Evolutionary conservation across 1,284 basidiomycete genomes (phyloP), one percentile per base, ranked within the genome.

Genomic region (Pseudozyma tsukubaensis): DNA sequence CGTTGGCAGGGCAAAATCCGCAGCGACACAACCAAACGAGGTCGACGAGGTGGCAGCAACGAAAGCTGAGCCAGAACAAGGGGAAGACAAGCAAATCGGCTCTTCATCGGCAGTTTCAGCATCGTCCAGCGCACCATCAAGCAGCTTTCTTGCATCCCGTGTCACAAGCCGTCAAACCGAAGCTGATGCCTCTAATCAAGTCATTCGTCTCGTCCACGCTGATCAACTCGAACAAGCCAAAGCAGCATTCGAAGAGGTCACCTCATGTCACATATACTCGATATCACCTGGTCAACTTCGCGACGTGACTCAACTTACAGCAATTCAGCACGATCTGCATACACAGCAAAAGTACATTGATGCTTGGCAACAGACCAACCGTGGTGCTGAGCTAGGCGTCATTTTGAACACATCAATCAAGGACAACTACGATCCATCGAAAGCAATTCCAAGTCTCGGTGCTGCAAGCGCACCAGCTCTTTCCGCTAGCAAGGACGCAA

Each of bases 261-360:
- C 64, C 3, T 64, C 61, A 0, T 68, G 64, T 48, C 73, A 78
- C 49, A 67, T 80, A 58, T 80, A 80, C 59, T 76, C 78, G 42
- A 50, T 80, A 51, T 68, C 73, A 16, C 59, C 74, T 4, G 70
- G 72, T 9, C 50, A 44, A 29, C 62, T 68, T 7, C 63, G 66
- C 12, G 74, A 78, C 45, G 67, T 49, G 10, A 39, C 70, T 10
- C 73, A 76, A 29, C 70, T 81, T 7, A 76, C 76, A 14, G 68
- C 70, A 0, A 58, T 79, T 4, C 72, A 77, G 50, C 62, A 78
- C 45, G 79, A 80, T 11, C 51, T 78, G 55, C 72, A 75, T 39
- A 58, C 60, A 11, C 60, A 67, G 49, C 54, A 72, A 37, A 71
- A 76, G 53, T 74, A 78, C 52, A 37, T 70, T 13, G 53, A 77